Base-by-base conservation (phyloP, 176 grass and related monocot species). In the Cenchrus americanus region DNA sequence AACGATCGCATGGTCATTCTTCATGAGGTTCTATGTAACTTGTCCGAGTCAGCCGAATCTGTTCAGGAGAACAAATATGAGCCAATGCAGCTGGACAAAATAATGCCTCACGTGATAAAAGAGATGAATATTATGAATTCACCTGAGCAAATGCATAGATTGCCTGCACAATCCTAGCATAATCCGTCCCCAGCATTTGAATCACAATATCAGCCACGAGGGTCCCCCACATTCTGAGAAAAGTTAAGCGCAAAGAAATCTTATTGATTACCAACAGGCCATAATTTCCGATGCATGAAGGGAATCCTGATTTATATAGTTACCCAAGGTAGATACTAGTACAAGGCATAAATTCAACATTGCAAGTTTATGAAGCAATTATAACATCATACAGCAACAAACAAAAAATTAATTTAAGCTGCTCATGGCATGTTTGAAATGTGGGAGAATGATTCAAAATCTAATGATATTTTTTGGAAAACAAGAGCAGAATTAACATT, bases 141-240 rank as follows among this genome's bases (percentile, higher is more conserved):
- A 98, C 96, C 96, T 96, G 96, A 34, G 96, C 91, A 79, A 96
- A 94, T 47, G 91, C 89, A 85, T 90, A 96, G 66, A 98, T 92
- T 89, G 93, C 96, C 70, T 92, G 91, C 47, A 95, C 82, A 77
- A 98, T 96, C 54, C 96, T 88, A 73, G 93, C 96, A 92, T 96
- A 96, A 85, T 98, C 96, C 5, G 93, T 98, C 14, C 93, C 96
- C 11, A 98, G 87, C 93, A 98, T 98, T 72, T 98, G 96, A 85
- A 98, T 95, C 69, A 95, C 93, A 61, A 98, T 87, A 89, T 98
- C 96, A 44, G 96, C 96, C 77, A 98, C 76, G 75, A 98, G 92
- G 47, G 96, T 93, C 10, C 96, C 96, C 96, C 96, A 98, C 93
- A 95, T 89, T 86, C 96, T 98, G 87, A 83, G 78, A 73, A 81